phyloP scores from a whole-genome alignment of 2,329 filamentous ascomycete species.

The Pezicula rhizophila region DNA sequence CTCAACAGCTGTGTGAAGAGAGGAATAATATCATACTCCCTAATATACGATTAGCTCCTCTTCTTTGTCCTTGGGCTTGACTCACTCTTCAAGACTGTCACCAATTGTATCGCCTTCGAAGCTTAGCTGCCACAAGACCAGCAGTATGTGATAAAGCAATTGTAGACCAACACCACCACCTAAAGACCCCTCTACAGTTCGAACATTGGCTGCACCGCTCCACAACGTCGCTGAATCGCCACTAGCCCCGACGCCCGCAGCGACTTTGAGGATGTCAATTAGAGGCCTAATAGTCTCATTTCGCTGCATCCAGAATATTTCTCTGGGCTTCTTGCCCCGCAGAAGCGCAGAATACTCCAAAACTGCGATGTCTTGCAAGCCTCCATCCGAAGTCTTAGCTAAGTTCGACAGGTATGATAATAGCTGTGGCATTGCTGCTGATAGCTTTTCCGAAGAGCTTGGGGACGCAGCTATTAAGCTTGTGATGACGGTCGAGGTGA shows the following conservation, averaged over 20 bases:
- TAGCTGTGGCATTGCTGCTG: conserved; percentile 67
- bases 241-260: conserved; percentile 65
- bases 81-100: conserved; percentile 78
- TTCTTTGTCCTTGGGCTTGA: conserved; percentile 7
- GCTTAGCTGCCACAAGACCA: conserved; percentile 94
- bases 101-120: conserved; percentile 76
- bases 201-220: conserved; percentile 45
- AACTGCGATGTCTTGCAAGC: conserved; percentile 91
- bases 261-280: conserved; percentile 74
- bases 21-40: conserved; percentile 86
- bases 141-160: conserved; percentile 85
- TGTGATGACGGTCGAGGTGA: conserved; percentile 82
- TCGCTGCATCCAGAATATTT: conserved; percentile 86
- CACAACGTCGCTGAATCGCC: conserved; percentile 57
- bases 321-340: conserved; percentile 65
- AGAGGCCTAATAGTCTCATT: conserved; percentile 79
- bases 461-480: conserved; percentile 65
- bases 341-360: conserved; percentile 84
- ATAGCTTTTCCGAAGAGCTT: conserved; percentile 55
- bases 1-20: conserved; percentile 90
- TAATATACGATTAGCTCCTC: conserved; percentile 34
- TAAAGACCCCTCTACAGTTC: conserved; percentile 55
- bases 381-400: conserved; percentile 78
- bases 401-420: conserved; percentile 82
- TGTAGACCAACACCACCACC: conserved; percentile 87